phyloP scores from a whole-genome alignment of 768 basidiomycete genomes.

The Leccinum boreale region DNA sequence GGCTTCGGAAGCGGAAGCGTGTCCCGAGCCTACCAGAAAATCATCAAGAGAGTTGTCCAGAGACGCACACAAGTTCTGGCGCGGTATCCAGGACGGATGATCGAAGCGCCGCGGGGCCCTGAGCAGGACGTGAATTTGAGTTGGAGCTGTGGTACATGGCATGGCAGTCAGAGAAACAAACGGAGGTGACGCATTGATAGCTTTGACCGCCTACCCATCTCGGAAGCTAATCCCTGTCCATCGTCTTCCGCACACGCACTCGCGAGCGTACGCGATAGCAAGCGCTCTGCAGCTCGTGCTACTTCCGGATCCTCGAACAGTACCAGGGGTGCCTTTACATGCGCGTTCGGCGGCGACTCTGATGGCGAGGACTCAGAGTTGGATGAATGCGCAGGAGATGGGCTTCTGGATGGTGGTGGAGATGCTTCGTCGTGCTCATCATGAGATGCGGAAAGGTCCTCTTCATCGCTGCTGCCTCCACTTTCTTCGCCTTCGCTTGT shows the following conservation, averaged over 20 bases:
- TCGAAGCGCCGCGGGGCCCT: slow-evolving; percentile 46
- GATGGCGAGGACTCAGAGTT: slow-evolving; percentile 25
- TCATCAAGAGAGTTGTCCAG: slow-evolving; percentile 35
- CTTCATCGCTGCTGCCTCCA: slow-evolving; percentile 9
- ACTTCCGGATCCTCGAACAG: slow-evolving; percentile 34
- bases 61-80: slow-evolving; percentile 38
- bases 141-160: slow-evolving; percentile 34
- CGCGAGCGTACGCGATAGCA: slow-evolving; percentile 44
- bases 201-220: slow-evolving; percentile 34
- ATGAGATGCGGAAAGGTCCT: slow-evolving; percentile 4
- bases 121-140: slow-evolving; percentile 45
- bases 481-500: slow-evolving; percentile 8
- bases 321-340: not conserved
- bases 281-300: slow-evolving; percentile 35
- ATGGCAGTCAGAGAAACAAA: not conserved
- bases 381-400: slow-evolving; percentile 20
- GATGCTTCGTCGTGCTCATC: slow-evolving; percentile 3
- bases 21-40: slow-evolving; percentile 32
- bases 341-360: slow-evolving; percentile 10
- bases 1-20: not conserved
- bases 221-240: slow-evolving; percentile 36
- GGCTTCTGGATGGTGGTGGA: slow-evolving; percentile 24
- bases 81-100: slow-evolving; percentile 46
- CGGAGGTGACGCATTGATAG: not conserved
- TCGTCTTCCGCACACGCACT: slow-evolving; percentile 42